A percentile compares a stretch with the other conserved stretches of the same genome.
Evolutionary conservation across 495 filamentous ascomycete species (phyloP).

Genomic region (Mycothermus thermophilus): DNA sequence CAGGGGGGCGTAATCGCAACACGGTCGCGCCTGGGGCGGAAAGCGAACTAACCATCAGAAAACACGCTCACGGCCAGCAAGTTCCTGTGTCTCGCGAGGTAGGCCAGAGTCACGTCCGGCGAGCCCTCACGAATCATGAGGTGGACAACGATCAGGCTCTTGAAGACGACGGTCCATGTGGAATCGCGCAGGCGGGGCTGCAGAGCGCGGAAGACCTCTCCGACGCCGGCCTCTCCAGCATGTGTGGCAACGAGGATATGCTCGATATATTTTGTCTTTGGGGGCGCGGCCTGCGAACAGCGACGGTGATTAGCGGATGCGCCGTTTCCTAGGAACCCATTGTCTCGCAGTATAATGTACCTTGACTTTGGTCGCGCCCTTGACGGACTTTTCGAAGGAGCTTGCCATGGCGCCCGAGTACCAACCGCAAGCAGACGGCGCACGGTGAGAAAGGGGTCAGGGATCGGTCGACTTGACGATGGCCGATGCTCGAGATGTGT

Average conservation of each 20-base stretch:
- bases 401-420: slow-evolving; percentile 45
- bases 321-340: not conserved
- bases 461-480: not conserved
- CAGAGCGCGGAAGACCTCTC: slow-evolving; percentile 85
- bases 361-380: slow-evolving; percentile 91
- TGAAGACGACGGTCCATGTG: slow-evolving; percentile 96
- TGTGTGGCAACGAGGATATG: slow-evolving; percentile 94
- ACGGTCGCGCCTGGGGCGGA: too few relatives aligned
- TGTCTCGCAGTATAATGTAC: slow-evolving; percentile 29
- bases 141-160: slow-evolving; percentile 86
- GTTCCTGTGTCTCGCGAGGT: slow-evolving; percentile 68
- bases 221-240: slow-evolving; percentile 86
- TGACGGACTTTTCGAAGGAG: slow-evolving; percentile 85
- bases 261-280: slow-evolving; percentile 99
- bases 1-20: not conserved
- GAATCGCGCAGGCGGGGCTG: slow-evolving; percentile 81
- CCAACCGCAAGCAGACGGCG: too few relatives aligned
- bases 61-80: slow-evolving; percentile 80
- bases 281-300: slow-evolving; percentile 63
- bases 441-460: slow-evolving; percentile 2
- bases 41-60: slow-evolving; percentile 78
- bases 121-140: slow-evolving; percentile 96
- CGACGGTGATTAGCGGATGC: slow-evolving; percentile 5
- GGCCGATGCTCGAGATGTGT: too few relatives aligned
- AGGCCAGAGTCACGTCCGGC: slow-evolving; percentile 72